Percentiles rank a stretch among this genome's conserved stretches.
Evolutionary conservation across 2,329 filamentous ascomycete genomes (phyloP).

Genomic region (Diaporthe australafricana): DNA sequence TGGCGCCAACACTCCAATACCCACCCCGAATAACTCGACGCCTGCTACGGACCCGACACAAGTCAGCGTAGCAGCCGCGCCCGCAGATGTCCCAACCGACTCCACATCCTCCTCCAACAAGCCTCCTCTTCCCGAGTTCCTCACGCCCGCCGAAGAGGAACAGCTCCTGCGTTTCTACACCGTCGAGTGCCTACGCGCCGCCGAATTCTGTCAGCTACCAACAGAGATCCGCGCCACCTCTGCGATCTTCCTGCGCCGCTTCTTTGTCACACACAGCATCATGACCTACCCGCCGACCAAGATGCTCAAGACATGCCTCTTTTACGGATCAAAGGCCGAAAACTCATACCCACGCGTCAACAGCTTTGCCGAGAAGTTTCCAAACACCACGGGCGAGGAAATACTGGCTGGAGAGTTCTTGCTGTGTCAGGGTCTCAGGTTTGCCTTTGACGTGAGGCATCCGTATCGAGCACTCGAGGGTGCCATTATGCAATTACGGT

Average conservation of each 20-base stretch:
- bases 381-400: conserved; percentile 79
- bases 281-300: conserved; percentile 96
- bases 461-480: conserved; percentile 91
- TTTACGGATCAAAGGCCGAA: conserved; percentile 94
- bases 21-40: conserved; percentile 40
- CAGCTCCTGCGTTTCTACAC: conserved; percentile 84
- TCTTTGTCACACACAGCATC: conserved; percentile 94
- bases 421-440: conserved; percentile 90
- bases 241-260: conserved; percentile 89
- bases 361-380: conserved; percentile 75
- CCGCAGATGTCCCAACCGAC: conserved; percentile 32
- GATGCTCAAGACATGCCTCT: conserved; percentile 89
- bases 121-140: conserved; percentile 74
- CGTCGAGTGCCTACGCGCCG: conserved; percentile 67
- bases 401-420: conserved; percentile 93
- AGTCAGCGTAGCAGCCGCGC: conserved; percentile 23
- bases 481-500: conserved; percentile 82
- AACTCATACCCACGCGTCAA: conserved; percentile 77
- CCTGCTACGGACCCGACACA: conserved; percentile 33
- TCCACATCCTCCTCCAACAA: conserved; percentile 43
- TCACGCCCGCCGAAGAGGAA: conserved; percentile 86
- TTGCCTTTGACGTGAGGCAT: conserved; percentile 93
- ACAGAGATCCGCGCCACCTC: conserved; percentile 76
- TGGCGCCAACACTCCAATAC: conserved; percentile 46
- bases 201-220: conserved; percentile 63